phyloP scores from a whole-genome alignment of 148 eudicot species.

The Rheum nobile region DNA sequence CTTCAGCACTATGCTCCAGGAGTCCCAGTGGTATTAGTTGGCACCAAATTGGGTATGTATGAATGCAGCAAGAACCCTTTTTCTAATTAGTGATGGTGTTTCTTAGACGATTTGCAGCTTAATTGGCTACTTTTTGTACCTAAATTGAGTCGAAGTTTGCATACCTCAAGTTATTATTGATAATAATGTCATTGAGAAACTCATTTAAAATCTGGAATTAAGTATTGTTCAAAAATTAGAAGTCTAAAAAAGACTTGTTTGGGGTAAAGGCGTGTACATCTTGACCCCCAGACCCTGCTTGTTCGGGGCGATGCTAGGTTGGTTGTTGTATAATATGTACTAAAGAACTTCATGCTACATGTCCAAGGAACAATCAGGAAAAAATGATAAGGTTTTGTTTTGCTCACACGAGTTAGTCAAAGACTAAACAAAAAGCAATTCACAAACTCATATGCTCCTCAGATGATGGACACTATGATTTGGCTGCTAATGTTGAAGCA shows the following conservation, averaged over 20 bases:
- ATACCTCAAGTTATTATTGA: not conserved
- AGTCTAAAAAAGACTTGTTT: not conserved
- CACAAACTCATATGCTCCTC: not conserved
- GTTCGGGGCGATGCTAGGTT: no score
- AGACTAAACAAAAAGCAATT: not conserved
- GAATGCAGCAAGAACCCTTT: not conserved
- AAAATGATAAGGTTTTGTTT: not conserved
- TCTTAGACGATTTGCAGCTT: not conserved
- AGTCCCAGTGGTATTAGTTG: conserved; percentile 76
- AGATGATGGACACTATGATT: not conserved
- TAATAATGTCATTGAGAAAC: not conserved
- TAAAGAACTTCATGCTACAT: not conserved
- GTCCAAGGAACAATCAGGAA: not conserved
- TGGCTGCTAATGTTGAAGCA: not conserved
- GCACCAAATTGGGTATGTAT: conserved; percentile 88
- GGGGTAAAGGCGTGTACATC: no score
- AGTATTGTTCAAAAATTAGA: not conserved
- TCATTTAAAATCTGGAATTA: not conserved
- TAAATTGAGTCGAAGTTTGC: not conserved
- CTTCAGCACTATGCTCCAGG: conserved; percentile 99
- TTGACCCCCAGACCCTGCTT: not conserved
- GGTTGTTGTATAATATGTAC: not conserved
- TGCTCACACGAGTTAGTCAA: not conserved
- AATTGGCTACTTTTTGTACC: not conserved
- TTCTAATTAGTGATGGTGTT: not conserved